Base-by-base conservation (phyloP, 768 basidiomycete species). In the Hericium rajendrae region DNA sequence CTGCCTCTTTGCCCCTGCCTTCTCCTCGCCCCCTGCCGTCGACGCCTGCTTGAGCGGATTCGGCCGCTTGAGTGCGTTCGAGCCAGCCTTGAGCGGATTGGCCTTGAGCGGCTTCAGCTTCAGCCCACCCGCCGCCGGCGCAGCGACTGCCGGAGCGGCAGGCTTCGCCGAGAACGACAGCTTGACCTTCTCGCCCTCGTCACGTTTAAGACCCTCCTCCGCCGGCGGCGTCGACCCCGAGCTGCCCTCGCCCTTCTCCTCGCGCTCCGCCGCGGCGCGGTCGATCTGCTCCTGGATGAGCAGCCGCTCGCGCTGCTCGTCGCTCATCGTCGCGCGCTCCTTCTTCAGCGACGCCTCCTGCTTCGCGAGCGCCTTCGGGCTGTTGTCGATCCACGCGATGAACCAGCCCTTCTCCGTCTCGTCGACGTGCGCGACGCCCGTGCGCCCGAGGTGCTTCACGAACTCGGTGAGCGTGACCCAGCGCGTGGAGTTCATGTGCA, bases 351-450 rank as follows among this genome's bases (percentile, higher is more conserved):
- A 85, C 15, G 90, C 89, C 70, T 91, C 91, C 80, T 87, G 86
- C 74, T 93, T 92, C 8, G 90, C 91, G 38, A 99, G 76, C 2
- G 97, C 93, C 65, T 93, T 91, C 13, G 97, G 97, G 57, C 89
- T 90, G 71, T 80, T 97, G 71, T 99, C 97, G 55, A 99, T 90
- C 97, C 97, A 99, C 38, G 87, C 84, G 60, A 99, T 79, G 70
- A 94, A 99, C 85, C 91, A 94, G 0, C 97, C 97, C 74, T 99
- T 97, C 73, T 98, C 97, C 48, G 93, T 97, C 74, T 98, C 95
- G 67, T 98, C 97, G 26, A 97, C 97, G 62, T 90, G 82, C 4
- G 87, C 91, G 56, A 97, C 76, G 38, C 97, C 94, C 1, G 77
- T 74, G 39, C 91, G 78, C 2, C 95, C 94, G 32, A 99, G 78